Evolutionary conservation across 2,329 filamentous ascomycete species (phyloP).

Genomic region (Clarireedia monteithiana): DNA sequence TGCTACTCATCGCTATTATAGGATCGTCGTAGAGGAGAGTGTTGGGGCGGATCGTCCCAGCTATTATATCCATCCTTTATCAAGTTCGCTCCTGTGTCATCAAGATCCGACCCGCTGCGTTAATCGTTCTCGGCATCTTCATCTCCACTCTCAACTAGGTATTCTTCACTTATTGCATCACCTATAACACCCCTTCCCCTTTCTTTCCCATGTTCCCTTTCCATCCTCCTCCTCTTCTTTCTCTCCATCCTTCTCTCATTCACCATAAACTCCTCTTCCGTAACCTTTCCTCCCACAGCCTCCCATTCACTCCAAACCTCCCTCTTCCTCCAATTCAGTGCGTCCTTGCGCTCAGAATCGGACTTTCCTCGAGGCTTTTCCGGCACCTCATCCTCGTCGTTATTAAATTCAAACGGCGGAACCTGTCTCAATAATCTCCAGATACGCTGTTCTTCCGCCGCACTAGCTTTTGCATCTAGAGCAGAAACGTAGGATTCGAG

Average conservation of each 20-base stretch:
- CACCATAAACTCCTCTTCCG: constrained; percentile 17
- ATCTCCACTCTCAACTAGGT: background rate
- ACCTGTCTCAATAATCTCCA: constrained; percentile 25
- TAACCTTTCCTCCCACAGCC: constrained; percentile 16
- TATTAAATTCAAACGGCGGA: constrained; percentile 22
- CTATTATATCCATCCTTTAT: background rate
- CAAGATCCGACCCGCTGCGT: background rate
- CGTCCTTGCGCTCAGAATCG: background rate
- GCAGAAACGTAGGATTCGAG: constrained; percentile 6
- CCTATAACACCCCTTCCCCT: background rate
- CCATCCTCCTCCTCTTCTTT: constrained; percentile 7
- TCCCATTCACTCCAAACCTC: constrained; percentile 28
- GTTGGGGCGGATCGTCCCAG: background rate
- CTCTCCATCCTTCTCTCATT: constrained; percentile 16
- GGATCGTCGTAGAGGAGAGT: background rate
- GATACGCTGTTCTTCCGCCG: constrained; percentile 22
- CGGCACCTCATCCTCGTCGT: constrained; percentile 7
- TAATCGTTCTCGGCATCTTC: constrained; percentile 5
- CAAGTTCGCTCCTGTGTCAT: background rate
- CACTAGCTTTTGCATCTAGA: constrained; percentile 21
- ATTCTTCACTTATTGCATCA: background rate
- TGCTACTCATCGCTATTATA: constrained; percentile 6
- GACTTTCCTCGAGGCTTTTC: background rate
- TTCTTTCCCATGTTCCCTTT: background rate
- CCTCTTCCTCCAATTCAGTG: constrained; percentile 23